Conservation (phyloP, 2,329 filamentous ascomycete genomes). For the Colletotrichum sp. region DNA sequence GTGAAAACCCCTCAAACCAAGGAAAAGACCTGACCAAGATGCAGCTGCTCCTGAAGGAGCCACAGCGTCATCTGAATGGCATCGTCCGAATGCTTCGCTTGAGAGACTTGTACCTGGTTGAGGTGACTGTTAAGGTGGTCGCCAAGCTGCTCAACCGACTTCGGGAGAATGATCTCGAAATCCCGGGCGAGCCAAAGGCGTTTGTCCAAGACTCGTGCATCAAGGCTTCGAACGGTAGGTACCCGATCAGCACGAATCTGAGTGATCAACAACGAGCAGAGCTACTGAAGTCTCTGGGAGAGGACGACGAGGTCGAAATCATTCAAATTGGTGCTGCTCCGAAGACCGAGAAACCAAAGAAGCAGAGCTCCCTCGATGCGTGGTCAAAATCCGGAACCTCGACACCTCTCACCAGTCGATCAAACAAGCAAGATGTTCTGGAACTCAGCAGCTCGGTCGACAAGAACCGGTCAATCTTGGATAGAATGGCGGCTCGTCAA, state of each 20-base stretch:
- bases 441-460: slow-evolving; percentile 53
- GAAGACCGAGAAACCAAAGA: slow-evolving; percentile 48
- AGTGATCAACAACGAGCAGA: slow-evolving; percentile 85
- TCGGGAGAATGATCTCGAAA: slow-evolving; percentile 76
- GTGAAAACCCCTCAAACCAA: slow-evolving; percentile 38
- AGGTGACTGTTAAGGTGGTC: slow-evolving; percentile 80
- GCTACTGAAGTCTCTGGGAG: slow-evolving; percentile 67
- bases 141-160: slow-evolving; percentile 84
- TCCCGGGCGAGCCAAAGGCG: slow-evolving; percentile 63
- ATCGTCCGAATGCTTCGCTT: slow-evolving; percentile 90
- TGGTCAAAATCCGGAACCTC: slow-evolving; percentile 60
- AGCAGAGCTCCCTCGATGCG: slow-evolving; percentile 64
- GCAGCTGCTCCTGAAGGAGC: slow-evolving; percentile 63
- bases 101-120: slow-evolving; percentile 84
- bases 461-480: slow-evolving; percentile 48
- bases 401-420: slow-evolving; percentile 30
- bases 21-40: slow-evolving; percentile 43
- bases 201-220: slow-evolving; percentile 73
- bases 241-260: slow-evolving; percentile 77
- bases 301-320: slow-evolving; percentile 61
- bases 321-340: slow-evolving; percentile 42
- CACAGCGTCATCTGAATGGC: slow-evolving; percentile 66
- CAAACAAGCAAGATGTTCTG: slow-evolving; percentile 52
- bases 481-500: slow-evolving; percentile 46
- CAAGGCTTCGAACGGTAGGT: slow-evolving; percentile 57